Conservation (phyloP, 345 rosid genomes). For the Syzygium aromaticum region DNA sequence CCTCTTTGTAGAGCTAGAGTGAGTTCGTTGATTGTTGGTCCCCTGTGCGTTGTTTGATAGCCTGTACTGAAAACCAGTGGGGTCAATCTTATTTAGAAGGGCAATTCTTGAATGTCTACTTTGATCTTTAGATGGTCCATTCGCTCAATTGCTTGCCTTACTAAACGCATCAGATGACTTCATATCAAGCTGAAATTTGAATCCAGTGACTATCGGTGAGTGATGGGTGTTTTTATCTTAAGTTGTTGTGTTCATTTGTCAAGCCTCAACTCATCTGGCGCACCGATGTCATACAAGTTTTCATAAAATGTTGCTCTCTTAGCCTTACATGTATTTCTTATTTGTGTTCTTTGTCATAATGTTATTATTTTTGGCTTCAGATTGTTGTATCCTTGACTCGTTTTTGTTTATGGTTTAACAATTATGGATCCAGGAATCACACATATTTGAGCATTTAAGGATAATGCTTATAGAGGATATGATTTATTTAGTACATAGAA, state of each 20-base stretch:
- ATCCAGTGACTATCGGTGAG: not conserved
- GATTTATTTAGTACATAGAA: conserved; percentile 67
- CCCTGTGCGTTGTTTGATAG: not conserved
- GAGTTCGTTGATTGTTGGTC: not conserved
- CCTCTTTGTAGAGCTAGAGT: not conserved
- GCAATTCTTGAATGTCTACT: not conserved
- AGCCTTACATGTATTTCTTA: not conserved
- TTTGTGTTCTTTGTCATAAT: not conserved
- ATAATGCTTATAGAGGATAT: conserved; percentile 84
- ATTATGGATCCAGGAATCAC: conserved; percentile 35
- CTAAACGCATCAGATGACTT: not conserved
- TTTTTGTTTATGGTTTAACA: not conserved
- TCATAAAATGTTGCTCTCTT: not conserved
- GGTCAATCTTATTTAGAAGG: not conserved
- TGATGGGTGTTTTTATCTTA: not conserved
- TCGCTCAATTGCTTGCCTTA: not conserved
- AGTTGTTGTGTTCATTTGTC: not conserved
- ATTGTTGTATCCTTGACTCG: not conserved
- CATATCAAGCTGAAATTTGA: not conserved
- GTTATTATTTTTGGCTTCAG: not conserved
- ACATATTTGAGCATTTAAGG: conserved; percentile 43
- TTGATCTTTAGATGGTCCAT: not conserved
- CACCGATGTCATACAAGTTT: not conserved
- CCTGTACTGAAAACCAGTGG: not conserved
- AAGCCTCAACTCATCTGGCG: not conserved